Evolutionary conservation across 352 stramenopile genomes (phyloP).

Genomic region (Aphanomyces cochlioides): DNA sequence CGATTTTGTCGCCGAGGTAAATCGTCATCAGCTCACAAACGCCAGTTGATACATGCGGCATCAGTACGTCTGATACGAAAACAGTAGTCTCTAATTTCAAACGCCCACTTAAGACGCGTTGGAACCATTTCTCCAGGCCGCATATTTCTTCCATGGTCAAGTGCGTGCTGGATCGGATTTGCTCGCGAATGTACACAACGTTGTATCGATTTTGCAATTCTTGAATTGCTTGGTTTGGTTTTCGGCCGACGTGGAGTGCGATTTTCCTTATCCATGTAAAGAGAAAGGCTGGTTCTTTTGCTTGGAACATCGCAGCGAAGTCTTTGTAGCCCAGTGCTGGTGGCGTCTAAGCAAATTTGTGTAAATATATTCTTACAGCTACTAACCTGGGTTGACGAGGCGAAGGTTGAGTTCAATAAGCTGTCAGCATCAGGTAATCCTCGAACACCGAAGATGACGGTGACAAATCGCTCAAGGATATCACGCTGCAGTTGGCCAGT

Average conservation of each 20-base stretch:
- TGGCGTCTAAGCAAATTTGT: neutral
- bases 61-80: neutral
- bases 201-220: conserved; percentile 77
- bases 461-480: conserved; percentile 75
- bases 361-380: neutral
- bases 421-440: conserved; percentile 43
- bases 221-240: conserved; percentile 45
- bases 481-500: conserved; percentile 60
- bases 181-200: conserved; percentile 68
- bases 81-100: conserved; percentile 31
- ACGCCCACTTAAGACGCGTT: conserved; percentile 65
- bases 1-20: neutral
- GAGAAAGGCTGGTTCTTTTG: neutral
- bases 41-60: conserved; percentile 30
- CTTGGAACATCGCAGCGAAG: conserved; percentile 40
- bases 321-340: conserved; percentile 39
- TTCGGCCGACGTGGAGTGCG: conserved; percentile 12
- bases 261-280: conserved; percentile 14
- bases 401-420: conserved; percentile 60
- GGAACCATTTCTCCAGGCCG: conserved; percentile 71
- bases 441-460: conserved; percentile 74
- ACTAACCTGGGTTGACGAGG: conserved; percentile 28
- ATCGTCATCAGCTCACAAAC: conserved; percentile 49
- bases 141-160: conserved; percentile 74
- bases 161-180: conserved; percentile 63